Conservation (phyloP, 2,329 filamentous ascomycete species). For the Penicillium vulpinum region DNA sequence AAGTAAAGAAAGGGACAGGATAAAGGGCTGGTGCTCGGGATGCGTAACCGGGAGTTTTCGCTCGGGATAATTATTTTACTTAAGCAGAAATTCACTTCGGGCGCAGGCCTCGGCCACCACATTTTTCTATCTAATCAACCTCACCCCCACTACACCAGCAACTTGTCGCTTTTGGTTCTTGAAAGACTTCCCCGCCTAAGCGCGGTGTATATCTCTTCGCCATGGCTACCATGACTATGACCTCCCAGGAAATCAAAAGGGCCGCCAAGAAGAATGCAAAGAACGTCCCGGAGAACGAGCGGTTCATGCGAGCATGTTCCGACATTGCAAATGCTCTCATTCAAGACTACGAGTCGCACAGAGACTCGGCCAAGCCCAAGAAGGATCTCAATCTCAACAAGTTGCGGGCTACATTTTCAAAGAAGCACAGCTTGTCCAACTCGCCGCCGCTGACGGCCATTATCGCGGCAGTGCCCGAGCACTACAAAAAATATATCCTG, state of each 20-base stretch:
- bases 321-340: slow-evolving; percentile 93
- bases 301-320: slow-evolving; percentile 89
- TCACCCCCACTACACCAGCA: slow-evolving; percentile 13
- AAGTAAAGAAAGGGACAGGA: slow-evolving; percentile 21
- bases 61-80: slow-evolving; percentile 39
- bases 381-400: slow-evolving; percentile 93
- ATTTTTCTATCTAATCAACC: slow-evolving; percentile 29
- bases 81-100: slow-evolving; percentile 38
- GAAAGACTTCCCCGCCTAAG: slow-evolving; percentile 1
- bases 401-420: slow-evolving; percentile 80
- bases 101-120: slow-evolving; percentile 26
- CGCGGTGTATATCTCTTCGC: slow-evolving; percentile 31
- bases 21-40: slow-evolving; percentile 27
- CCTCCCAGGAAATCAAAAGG: slow-evolving; percentile 55
- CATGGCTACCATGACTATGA: slow-evolving; percentile 65
- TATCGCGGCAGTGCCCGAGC: slow-evolving; percentile 96
- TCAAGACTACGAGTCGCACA: slow-evolving; percentile 83
- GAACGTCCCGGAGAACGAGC: slow-evolving; percentile 87
- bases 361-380: slow-evolving; percentile 69
- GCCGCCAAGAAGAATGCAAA: slow-evolving; percentile 67
- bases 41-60: slow-evolving; percentile 33
- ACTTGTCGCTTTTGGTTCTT: not conserved
- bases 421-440: slow-evolving; percentile 85
- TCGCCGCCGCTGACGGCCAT: slow-evolving; percentile 94
- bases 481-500: slow-evolving; percentile 98